Evolutionary conservation across 345 rosid species (phyloP).

Genomic region (Citrus reticulata): DNA sequence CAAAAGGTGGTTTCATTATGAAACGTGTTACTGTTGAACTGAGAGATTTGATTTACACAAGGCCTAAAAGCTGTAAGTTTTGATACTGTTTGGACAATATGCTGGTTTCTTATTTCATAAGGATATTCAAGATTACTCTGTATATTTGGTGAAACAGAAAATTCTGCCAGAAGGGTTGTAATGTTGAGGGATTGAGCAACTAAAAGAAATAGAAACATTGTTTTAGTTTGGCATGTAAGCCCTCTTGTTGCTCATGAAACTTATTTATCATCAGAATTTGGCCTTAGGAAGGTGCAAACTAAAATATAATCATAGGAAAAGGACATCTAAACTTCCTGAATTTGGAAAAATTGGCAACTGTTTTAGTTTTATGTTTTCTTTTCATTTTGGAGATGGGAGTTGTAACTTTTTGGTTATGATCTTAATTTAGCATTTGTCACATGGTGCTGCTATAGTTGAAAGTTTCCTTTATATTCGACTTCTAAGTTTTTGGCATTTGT

Average conservation of each 20-base stretch:
- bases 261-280: neutral
- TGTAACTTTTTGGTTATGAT: neutral
- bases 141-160: neutral
- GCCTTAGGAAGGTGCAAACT: neutral
- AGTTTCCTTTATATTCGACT: neutral
- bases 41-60: neutral
- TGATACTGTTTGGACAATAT: neutral
- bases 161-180: neutral
- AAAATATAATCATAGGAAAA: neutral
- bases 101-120: neutral
- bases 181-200: neutral
- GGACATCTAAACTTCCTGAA: neutral
- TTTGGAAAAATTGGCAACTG: neutral
- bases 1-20: neutral
- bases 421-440: neutral
- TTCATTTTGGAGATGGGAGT: neutral
- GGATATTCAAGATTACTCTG: neutral
- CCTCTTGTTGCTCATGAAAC: neutral
- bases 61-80: neutral
- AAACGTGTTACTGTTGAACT: neutral
- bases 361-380: neutral
- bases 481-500: neutral
- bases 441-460: slow-evolving; percentile 1
- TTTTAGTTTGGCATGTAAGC: neutral
- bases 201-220: neutral